Percentiles rank a stretch among this genome's conserved stretches.
Evolutionary conservation across 495 filamentous ascomycete species (phyloP).

Genomic region (Lasiosphaeria miniovina): DNA sequence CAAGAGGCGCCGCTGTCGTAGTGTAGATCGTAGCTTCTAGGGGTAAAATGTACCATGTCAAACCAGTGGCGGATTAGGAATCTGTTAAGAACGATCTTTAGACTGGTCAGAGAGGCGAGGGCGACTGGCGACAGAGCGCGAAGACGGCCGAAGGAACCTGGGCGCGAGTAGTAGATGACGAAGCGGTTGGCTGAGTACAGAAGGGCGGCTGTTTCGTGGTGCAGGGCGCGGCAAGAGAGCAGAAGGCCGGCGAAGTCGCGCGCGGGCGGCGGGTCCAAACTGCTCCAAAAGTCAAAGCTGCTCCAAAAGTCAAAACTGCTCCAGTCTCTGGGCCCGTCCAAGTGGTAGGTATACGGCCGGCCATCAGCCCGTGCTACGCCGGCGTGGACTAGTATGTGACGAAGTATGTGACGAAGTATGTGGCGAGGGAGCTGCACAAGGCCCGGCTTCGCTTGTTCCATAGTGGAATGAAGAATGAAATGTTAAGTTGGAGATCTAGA

Average conservation of each 20-base stretch:
- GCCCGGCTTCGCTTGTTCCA: too few species aligned
- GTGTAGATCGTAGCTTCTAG: too few species aligned
- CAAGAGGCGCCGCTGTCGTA: too few species aligned
- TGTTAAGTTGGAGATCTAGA: too few species aligned
- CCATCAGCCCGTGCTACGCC: conserved; percentile 13
- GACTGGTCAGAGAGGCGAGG: conserved; percentile 13
- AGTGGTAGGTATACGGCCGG: conserved; percentile 9
- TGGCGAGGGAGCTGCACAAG: conserved; percentile 2
- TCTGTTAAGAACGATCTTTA: conserved; percentile 17
- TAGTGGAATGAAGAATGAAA: too few species aligned
- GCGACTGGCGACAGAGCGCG: conserved; percentile 5
- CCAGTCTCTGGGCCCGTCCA: conserved; percentile 9
- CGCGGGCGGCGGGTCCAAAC: conserved; percentile 9
- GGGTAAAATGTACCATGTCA: background rate
- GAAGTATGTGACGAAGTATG: conserved; percentile 7
- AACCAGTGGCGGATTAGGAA: conserved; percentile 6
- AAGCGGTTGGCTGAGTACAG: conserved; percentile 17
- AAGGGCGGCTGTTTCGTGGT: conserved; percentile 9
- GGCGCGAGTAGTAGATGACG: conserved; percentile 9
- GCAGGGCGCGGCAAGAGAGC: conserved; percentile 12
- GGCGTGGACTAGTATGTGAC: conserved; percentile 4
- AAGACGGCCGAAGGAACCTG: conserved; percentile 8
- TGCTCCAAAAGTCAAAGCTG: background rate
- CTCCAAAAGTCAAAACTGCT: background rate
- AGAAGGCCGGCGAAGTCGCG: conserved; percentile 14